A percentile compares a stretch with the other conserved stretches of the same genome.
Evolutionary conservation across 106 monocot species (phyloP).

Genomic region (Acorus calamus): DNA sequence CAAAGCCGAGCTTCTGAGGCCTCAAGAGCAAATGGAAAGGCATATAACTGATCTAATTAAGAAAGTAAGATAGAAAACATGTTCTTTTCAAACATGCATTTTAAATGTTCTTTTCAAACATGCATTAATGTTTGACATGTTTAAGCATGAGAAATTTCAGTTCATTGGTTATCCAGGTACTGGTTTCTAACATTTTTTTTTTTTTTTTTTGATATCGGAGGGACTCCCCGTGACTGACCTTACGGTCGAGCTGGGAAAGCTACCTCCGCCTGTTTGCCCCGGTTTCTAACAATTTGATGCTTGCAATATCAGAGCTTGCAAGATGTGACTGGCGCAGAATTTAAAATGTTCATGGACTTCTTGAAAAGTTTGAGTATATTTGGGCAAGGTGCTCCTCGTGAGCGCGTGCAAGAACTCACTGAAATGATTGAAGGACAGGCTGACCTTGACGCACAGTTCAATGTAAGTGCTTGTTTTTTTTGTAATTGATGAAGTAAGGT

Average conservation of each 20-base stretch:
- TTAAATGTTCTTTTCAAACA: no score
- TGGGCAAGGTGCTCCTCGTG: slow-evolving; percentile 61
- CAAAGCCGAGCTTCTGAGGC: slow-evolving; percentile 88
- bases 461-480: slow-evolving; percentile 53
- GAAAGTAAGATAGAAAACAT: slow-evolving; percentile 39
- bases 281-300: background rate
- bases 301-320: slow-evolving; percentile 61
- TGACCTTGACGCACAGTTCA: slow-evolving; percentile 90
- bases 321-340: slow-evolving; percentile 97
- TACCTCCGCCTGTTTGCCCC: no score
- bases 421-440: slow-evolving; percentile 96
- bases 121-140: background rate
- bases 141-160: background rate
- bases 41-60: slow-evolving; percentile 89
- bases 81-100: no score
- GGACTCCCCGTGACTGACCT: no score
- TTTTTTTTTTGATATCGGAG: no score
- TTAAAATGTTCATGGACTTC: slow-evolving; percentile 97
- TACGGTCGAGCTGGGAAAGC: no score
- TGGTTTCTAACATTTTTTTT: no score
- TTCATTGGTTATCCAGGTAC: background rate
- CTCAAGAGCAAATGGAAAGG: slow-evolving; percentile 96
- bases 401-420: slow-evolving; percentile 81
- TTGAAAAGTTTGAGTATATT: slow-evolving; percentile 87
- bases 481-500: no score